These are phyloP conservation scores for Lophium mytilinum DNA, from an alignment of 495 filamentous ascomycete species.

Conservation along the genomic window DNA sequence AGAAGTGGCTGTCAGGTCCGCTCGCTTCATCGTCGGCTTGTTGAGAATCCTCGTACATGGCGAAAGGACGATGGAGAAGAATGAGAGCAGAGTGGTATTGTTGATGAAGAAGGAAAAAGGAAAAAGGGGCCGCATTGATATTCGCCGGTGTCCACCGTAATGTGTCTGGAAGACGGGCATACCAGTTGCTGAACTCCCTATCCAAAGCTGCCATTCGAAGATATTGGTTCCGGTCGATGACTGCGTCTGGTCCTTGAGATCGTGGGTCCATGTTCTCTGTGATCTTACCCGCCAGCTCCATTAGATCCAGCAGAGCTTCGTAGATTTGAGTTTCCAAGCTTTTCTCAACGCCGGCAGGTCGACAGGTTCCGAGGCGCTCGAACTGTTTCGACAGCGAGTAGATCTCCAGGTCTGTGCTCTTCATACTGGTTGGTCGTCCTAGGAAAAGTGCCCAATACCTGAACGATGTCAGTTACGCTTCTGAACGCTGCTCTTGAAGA, in stretches of 20 bases:
- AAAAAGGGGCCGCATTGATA: conserved; percentile 41
- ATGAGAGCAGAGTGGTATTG: conserved; percentile 46
- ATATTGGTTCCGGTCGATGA: conserved; percentile 37
- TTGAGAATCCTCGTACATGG: conserved; percentile 36
- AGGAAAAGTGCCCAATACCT: conserved; percentile 43
- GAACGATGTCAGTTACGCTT: not conserved
- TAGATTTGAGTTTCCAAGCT: conserved; percentile 38
- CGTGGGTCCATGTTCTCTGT: conserved; percentile 34
- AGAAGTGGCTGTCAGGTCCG: conserved; percentile 35
- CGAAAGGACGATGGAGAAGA: conserved; percentile 43
- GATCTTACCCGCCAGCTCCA: conserved; percentile 45
- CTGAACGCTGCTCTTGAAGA: not conserved
- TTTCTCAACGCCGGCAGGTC: conserved; percentile 28
- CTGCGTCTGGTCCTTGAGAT: conserved; percentile 22
- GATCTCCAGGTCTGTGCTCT: conserved; percentile 41
- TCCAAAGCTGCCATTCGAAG: conserved; percentile 41
- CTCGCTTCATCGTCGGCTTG: conserved; percentile 24
- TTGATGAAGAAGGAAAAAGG: conserved; percentile 46
- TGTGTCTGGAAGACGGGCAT: conserved; percentile 39
- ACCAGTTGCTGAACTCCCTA: conserved; percentile 45
- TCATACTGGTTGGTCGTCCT: conserved; percentile 45
- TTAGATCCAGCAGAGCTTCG: conserved; percentile 41
- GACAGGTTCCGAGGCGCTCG: conserved; percentile 29
- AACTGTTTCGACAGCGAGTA: conserved; percentile 37
- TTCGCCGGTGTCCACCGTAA: conserved; percentile 43